A percentile compares a stretch with the other conserved stretches of the same genome.
These are phyloP conservation scores for Suillus plorans DNA, from an alignment of 768 basidiomycete genomes.

Conservation along the genomic window DNA sequence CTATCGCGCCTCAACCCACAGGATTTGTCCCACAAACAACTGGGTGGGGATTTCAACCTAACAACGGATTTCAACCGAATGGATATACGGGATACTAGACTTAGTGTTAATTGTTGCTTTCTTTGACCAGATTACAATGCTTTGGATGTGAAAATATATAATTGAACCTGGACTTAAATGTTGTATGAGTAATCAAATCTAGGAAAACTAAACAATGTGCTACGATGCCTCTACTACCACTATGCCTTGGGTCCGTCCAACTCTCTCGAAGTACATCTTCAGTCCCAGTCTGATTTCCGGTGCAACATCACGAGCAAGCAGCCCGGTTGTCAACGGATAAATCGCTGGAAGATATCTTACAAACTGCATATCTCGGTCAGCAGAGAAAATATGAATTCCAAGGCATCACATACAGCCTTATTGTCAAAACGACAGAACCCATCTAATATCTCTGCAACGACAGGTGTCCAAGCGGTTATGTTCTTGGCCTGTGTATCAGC, in stretches of 20 bases:
- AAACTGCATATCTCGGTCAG: constrained; percentile 55
- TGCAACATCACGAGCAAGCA: constrained; percentile 79
- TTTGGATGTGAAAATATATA: constrained; percentile 21
- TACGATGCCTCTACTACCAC: constrained; percentile 65
- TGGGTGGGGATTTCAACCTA: constrained; percentile 53
- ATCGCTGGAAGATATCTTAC: constrained; percentile 82
- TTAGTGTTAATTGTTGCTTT: constrained; percentile 20
- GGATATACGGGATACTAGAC: constrained; percentile 37
- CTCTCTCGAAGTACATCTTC: constrained; percentile 75
- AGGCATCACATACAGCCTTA: constrained; percentile 68
- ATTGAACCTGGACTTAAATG: constrained; percentile 12
- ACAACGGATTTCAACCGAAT: constrained; percentile 25
- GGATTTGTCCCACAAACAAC: constrained; percentile 50
- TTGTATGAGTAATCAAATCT: constrained; percentile 22
- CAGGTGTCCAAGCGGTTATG: constrained; percentile 97
- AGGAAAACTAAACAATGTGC: constrained; percentile 26
- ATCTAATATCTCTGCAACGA: constrained; percentile 90
- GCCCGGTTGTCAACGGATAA: constrained; percentile 86
- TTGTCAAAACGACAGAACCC: constrained; percentile 91
- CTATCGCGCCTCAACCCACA: constrained; percentile 31
- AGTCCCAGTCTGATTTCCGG: constrained; percentile 82
- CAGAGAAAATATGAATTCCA: constrained; percentile 1
- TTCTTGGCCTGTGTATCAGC: constrained; percentile 92
- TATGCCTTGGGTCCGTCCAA: constrained; percentile 72
- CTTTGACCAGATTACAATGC: constrained; percentile 34